Evolutionary conservation across 148 eudicot genomes (phyloP).

Genomic region (Gaultheria prostrata): DNA sequence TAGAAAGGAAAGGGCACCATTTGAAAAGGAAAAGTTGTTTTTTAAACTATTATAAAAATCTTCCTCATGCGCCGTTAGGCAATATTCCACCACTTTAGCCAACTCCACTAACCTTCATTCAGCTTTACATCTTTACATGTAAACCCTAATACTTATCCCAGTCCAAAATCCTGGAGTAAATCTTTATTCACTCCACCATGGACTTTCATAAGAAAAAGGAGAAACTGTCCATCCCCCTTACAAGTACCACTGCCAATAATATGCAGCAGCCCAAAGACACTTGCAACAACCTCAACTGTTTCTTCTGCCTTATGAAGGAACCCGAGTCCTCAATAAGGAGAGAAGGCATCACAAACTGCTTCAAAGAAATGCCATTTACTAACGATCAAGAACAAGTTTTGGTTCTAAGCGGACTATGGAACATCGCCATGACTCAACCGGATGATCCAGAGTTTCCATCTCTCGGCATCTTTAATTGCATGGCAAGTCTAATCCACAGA

Average conservation of each 20-base stretch:
- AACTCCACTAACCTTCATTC: neutral
- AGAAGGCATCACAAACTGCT: constrained; percentile 41
- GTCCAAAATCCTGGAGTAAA: neutral
- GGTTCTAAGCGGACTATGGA: constrained; percentile 70
- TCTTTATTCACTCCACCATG: neutral
- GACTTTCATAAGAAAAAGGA: constrained; percentile 12
- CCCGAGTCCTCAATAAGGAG: constrained; percentile 46
- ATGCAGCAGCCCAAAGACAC: constrained; percentile 5
- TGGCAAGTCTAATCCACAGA: constrained; percentile 52
- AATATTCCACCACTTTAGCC: neutral
- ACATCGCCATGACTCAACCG: constrained; percentile 65
- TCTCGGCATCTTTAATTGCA: constrained; percentile 73
- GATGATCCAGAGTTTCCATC: constrained; percentile 65
- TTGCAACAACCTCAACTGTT: constrained; percentile 49
- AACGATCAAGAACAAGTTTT: constrained; percentile 57
- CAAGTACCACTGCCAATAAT: too few species aligned
- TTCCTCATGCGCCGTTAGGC: constrained; percentile 17
- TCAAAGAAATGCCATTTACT: constrained; percentile 38
- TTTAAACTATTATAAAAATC: neutral
- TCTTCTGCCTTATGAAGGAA: constrained; percentile 77
- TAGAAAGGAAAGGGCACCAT: neutral
- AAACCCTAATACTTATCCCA: constrained; percentile 16
- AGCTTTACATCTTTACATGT: neutral
- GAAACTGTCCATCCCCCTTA: constrained; percentile 4
- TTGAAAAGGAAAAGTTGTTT: neutral